Percentiles rank a stretch among this genome's conserved stretches.
Evolutionary conservation across 768 basidiomycete species (phyloP).

Genomic region (Kwoniella dendrophila): DNA sequence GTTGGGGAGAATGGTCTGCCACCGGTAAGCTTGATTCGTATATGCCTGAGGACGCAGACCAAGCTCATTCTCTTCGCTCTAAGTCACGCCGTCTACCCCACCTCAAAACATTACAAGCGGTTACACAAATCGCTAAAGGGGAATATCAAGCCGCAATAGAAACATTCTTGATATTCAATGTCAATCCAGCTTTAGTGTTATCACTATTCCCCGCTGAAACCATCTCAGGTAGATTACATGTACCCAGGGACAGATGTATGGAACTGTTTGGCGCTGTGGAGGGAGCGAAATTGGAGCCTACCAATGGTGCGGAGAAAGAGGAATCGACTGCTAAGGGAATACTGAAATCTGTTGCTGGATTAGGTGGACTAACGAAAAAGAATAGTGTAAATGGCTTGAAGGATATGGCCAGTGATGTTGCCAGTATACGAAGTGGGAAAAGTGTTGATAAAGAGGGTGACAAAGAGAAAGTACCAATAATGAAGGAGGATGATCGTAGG

Average conservation of each 20-base stretch:
- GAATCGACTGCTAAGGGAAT: slow-evolving; percentile 48
- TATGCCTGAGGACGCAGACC: neutral
- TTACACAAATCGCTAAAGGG: slow-evolving; percentile 70
- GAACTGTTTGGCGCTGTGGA: slow-evolving; percentile 74
- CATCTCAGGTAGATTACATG: slow-evolving; percentile 75
- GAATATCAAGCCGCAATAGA: slow-evolving; percentile 80
- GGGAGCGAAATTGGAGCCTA: slow-evolving; percentile 46
- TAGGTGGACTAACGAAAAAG: slow-evolving; percentile 39
- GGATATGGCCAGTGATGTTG: slow-evolving; percentile 38
- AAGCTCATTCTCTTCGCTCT: neutral
- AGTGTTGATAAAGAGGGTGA: slow-evolving; percentile 7
- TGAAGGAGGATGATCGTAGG: slow-evolving; percentile 45
- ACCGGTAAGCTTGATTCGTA: slow-evolving; percentile 27
- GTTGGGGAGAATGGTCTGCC: slow-evolving; percentile 61
- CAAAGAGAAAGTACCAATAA: slow-evolving; percentile 21
- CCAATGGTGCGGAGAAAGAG: slow-evolving; percentile 37
- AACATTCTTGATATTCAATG: slow-evolving; percentile 79
- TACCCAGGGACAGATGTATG: slow-evolving; percentile 74
- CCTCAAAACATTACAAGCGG: slow-evolving; percentile 74
- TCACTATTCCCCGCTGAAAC: slow-evolving; percentile 76
- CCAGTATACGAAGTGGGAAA: slow-evolving; percentile 16
- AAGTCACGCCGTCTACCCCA: slow-evolving; percentile 55
- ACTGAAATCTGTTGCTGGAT: slow-evolving; percentile 30
- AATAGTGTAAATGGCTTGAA: slow-evolving; percentile 55
- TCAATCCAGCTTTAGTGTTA: slow-evolving; percentile 91